Evolutionary conservation across 2,329 filamentous ascomycete species (phyloP), one percentile per base, ranked within the genome.

Genomic region (Venturia asperata): DNA sequence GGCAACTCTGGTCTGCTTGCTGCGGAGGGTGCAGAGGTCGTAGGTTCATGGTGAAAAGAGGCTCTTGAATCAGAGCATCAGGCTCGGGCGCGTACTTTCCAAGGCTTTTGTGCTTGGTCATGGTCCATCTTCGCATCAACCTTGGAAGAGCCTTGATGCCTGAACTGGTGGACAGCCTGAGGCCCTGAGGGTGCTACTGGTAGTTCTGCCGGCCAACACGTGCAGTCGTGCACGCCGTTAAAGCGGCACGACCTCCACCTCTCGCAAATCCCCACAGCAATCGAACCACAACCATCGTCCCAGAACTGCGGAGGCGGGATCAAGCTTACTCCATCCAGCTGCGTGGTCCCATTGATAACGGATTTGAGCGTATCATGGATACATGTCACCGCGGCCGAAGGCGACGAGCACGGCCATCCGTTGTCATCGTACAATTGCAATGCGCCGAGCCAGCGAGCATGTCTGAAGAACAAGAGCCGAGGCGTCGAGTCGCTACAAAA

Each of bases 241-340:
- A 37, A 56, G 52, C 30, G 15, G 52, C 52, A 15, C 30, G 52
- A 37, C 52, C 5, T 56, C n/a, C n/a, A n/a, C n/a, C n/a, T 4
- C 15, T n/a, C n/a, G 52, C 52, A 34, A 58, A 34, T 3, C 6
- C 6, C 52, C 37, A 37, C 27, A 37, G 24, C 10, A 27, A 52
- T 27, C n/a, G 21, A 27, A 37, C 27, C 27, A 10, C 47, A 21
- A 52, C 27, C 17, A 58, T 58, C 30, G 15, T 37, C 30, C 52
- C 30, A 37, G 52, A 19, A 27, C n/a, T 58, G 52, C 52, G 52
- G 52, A 58, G 52, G 52, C 30, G 52, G 27, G 5, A 37, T 58
- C 15, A n/a, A 41, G 4, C 39, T 34, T 58, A 1, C 30, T 27
- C 27, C 11, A 15, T 19, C 19, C 49, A 56, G 1, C 24, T 2